phyloP scores from a whole-genome alignment of 306 rosid species.

The Luffa aegyptiaca region DNA sequence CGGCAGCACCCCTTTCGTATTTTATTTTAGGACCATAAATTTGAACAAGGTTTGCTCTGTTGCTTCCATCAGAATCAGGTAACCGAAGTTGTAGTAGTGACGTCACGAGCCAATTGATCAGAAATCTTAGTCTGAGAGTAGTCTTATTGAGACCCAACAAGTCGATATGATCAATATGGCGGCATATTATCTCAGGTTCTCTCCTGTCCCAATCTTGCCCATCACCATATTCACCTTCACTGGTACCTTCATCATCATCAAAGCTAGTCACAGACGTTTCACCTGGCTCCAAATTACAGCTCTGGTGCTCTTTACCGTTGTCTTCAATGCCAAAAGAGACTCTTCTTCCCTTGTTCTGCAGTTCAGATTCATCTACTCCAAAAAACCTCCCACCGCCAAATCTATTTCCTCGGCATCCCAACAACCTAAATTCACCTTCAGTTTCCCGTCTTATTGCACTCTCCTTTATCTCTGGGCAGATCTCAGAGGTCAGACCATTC shows the following conservation, averaged over 20 bases:
- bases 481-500: constrained; percentile 46
- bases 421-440: constrained; percentile 82
- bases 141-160: constrained; percentile 91
- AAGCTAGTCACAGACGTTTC: constrained; percentile 57
- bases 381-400: constrained; percentile 60
- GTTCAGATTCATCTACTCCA: constrained; percentile 65
- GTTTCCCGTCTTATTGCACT: constrained; percentile 96
- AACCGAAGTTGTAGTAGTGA: constrained; percentile 70
- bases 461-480: constrained; percentile 52
- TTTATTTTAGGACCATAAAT: constrained; percentile 93
- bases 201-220: constrained; percentile 49
- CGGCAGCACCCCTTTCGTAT: constrained; percentile 93
- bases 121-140: constrained; percentile 67
- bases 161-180: constrained; percentile 66
- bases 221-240: constrained; percentile 70
- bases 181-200: constrained; percentile 70
- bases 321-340: constrained; percentile 85
- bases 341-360: constrained; percentile 51
- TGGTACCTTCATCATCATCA: constrained; percentile 59
- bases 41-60: constrained; percentile 44
- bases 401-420: constrained; percentile 72
- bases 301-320: constrained; percentile 35
- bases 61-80: constrained; percentile 36
- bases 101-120: constrained; percentile 93
- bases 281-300: constrained; percentile 43